These are phyloP conservation scores for Microstroma glucosiphilum DNA, from an alignment of 1,284 basidiomycete species.

Conservation along the genomic window DNA sequence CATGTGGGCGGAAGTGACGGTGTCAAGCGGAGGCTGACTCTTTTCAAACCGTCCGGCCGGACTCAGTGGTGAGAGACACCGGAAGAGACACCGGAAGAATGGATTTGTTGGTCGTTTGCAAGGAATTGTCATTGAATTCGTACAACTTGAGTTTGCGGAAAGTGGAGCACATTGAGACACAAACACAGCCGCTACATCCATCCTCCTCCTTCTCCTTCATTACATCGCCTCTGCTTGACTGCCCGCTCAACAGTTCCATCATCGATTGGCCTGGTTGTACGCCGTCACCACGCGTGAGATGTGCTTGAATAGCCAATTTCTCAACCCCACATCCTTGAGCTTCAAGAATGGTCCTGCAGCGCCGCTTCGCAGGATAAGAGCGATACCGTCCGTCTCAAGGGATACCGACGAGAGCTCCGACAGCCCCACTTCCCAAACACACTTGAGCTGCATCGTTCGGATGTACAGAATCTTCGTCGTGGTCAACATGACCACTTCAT, in stretches of 20 bases:
- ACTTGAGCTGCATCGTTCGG: constrained; percentile 73
- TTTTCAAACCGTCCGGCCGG: no score
- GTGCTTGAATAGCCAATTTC: constrained; percentile 59
- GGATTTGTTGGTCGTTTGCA: no score
- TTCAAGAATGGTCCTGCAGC: constrained; percentile 58
- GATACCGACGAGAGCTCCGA: constrained; percentile 79
- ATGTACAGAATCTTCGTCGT: constrained; percentile 61
- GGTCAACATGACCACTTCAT: constrained; percentile 45
- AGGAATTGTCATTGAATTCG: no score
- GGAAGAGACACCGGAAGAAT: no score
- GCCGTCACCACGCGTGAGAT: constrained; percentile 51
- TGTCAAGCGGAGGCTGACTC: background rate
- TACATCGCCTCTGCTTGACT: no score
- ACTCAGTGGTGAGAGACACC: no score
- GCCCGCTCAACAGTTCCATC: background rate
- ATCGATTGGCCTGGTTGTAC: constrained; percentile 25
- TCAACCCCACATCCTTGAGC: constrained; percentile 55
- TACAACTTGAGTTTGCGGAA: no score
- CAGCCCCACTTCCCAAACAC: constrained; percentile 89
- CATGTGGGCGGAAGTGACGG: background rate
- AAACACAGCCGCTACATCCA: no score
- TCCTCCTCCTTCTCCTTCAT: no score
- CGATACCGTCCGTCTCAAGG: constrained; percentile 43
- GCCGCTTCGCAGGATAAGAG: constrained; percentile 61
- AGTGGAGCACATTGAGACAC: no score